phyloP scores from a whole-genome alignment of 148 eudicot genomes.

The Vaccinium corymbosum region DNA sequence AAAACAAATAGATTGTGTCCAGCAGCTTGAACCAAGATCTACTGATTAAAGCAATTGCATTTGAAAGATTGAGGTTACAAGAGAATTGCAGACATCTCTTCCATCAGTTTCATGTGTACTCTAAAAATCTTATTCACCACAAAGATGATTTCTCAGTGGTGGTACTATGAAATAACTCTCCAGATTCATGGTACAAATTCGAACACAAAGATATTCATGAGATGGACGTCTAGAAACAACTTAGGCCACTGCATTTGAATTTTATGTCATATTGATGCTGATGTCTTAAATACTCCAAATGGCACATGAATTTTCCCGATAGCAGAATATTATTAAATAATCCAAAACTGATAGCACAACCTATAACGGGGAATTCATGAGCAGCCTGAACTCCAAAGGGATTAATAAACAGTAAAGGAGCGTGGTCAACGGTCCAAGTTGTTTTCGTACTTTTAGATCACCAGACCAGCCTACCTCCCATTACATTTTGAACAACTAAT shows the following conservation, averaged over 20 bases:
- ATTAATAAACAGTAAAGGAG: background rate
- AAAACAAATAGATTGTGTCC: background rate
- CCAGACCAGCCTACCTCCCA: background rate
- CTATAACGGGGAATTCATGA: background rate
- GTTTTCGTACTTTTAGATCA: background rate
- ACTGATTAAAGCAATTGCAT: background rate
- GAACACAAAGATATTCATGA: background rate
- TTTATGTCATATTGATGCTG: background rate
- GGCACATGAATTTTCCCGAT: background rate
- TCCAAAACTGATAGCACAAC: background rate
- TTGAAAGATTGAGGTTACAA: background rate
- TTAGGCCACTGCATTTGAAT: conserved; percentile 3
- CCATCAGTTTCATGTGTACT: background rate
- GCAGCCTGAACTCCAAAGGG: background rate
- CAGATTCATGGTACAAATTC: background rate
- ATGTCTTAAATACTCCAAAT: background rate
- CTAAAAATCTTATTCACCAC: background rate
- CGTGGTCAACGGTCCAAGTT: background rate
- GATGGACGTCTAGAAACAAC: background rate
- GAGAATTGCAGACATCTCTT: background rate
- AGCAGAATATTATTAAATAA: background rate
- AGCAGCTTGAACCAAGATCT: background rate
- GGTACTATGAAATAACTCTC: background rate
- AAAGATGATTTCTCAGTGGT: background rate
- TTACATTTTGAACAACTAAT: background rate